These are phyloP conservation scores for Coemansia sp. DNA, from an alignment of 192 early-diverging fungal species.

Conservation along the genomic window DNA sequence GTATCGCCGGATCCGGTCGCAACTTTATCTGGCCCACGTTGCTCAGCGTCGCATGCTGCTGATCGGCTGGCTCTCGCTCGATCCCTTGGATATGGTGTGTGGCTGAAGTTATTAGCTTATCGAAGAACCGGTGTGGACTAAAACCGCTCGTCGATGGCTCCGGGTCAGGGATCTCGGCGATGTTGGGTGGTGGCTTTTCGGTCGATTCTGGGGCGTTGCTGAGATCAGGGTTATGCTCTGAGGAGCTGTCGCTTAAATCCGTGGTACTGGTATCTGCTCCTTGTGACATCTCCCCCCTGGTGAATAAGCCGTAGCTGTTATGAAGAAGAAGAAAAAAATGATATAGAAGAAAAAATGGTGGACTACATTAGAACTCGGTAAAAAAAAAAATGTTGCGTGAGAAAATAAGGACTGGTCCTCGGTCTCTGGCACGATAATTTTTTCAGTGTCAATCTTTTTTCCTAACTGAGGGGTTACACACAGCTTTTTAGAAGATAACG, in stretches of 20 bases:
- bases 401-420: no score
- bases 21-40: conserved; percentile 44
- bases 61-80: conserved; percentile 20
- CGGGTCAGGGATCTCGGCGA: background rate
- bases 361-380: no score
- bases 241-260: background rate
- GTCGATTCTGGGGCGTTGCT: background rate
- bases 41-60: conserved; percentile 18
- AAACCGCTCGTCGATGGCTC: background rate
- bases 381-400: no score
- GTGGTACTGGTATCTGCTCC: background rate
- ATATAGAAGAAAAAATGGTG: background rate
- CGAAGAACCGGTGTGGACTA: conserved; percentile 12
- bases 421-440: no score
- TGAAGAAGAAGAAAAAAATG: background rate
- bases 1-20: conserved; percentile 28
- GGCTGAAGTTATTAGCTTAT: conserved; percentile 22
- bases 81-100: conserved; percentile 38
- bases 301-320: background rate
- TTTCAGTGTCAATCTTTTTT: no score
- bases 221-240: background rate
- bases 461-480: no score
- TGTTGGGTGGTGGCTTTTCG: background rate
- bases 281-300: background rate
- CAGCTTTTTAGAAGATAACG: no score